Percentiles rank a stretch among this genome's conserved stretches.
Evolutionary conservation across 352 stramenopile genomes (phyloP).

Genomic region (Stramenopiles sp.): DNA sequence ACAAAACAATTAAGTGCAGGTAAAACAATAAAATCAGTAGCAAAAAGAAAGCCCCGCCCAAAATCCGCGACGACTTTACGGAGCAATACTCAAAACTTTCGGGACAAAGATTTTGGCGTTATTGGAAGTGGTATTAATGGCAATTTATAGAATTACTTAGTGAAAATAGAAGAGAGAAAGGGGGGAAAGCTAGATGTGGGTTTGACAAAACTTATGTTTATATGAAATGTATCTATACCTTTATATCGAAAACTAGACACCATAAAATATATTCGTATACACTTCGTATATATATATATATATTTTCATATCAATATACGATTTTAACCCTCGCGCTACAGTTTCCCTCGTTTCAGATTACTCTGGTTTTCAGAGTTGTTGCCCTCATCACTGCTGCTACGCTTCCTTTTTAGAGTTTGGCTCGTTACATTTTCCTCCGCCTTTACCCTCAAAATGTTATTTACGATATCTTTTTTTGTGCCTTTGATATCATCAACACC

Average conservation of each 20-base stretch:
- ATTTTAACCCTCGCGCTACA: neutral
- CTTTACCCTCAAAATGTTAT: too few species aligned
- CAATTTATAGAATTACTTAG: too few species aligned
- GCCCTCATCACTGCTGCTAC: neutral
- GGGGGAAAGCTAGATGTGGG: too few species aligned
- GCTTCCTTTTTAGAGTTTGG: too few species aligned
- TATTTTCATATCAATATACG: neutral
- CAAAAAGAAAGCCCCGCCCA: neutral
- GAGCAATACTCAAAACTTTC: neutral
- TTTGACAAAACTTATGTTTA: too few species aligned
- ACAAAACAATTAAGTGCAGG: too few species aligned
- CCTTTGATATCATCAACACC: too few species aligned
- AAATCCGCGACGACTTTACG: neutral
- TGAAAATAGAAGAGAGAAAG: too few species aligned
- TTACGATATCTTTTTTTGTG: too few species aligned
- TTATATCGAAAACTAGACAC: too few species aligned
- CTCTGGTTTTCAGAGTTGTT: neutral
- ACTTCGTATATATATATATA: neutral
- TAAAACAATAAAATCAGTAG: neutral
- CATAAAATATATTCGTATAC: neutral
- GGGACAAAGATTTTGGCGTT: neutral
- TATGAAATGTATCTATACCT: too few species aligned
- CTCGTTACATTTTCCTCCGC: too few species aligned
- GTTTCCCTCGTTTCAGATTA: neutral
- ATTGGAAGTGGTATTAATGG: neutral